These are phyloP conservation scores for Blakeslea trispora DNA, from an alignment of 371 early-diverging fungal species.

Conservation along the genomic window DNA sequence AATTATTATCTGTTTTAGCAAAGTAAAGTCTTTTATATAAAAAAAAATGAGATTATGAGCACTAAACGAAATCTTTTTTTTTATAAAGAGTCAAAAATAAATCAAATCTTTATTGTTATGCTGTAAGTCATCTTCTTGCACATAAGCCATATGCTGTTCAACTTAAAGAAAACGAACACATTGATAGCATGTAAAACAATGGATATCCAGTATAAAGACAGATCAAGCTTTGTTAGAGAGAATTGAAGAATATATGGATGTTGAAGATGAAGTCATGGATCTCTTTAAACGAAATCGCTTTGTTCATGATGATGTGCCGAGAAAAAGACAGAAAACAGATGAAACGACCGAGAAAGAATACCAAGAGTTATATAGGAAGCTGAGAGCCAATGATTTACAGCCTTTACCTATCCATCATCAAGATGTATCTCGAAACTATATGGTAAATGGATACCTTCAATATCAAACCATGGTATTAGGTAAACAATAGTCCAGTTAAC, in stretches of 20 bases:
- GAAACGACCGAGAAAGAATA: constrained; percentile 1
- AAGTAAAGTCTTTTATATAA: constrained; percentile 2
- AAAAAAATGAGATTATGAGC: too few species aligned
- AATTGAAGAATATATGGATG: constrained; percentile 9
- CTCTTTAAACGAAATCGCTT: constrained; percentile 6
- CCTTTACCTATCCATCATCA: not conserved
- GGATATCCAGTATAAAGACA: constrained; percentile 6
- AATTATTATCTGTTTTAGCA: constrained; percentile 1
- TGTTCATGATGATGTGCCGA: not conserved
- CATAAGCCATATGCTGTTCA: too few species aligned
- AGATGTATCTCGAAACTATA: constrained; percentile 1
- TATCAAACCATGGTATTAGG: constrained; percentile 10
- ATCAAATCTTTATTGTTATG: not conserved
- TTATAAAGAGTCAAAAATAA: constrained; percentile 8
- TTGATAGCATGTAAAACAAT: not conserved
- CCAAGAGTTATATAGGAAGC: not conserved
- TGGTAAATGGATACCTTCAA: constrained; percentile 12
- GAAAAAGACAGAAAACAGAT: constrained; percentile 2
- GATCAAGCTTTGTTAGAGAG: constrained; percentile 4
- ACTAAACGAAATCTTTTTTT: not conserved
- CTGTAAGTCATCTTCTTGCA: constrained; percentile 13
- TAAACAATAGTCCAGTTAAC: not conserved
- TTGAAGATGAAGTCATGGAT: constrained; percentile 21
- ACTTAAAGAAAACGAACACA: not conserved
- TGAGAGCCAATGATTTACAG: constrained; percentile 5